Base-by-base conservation (phyloP, 306 rosid species). In the Crotalaria pallida region DNA sequence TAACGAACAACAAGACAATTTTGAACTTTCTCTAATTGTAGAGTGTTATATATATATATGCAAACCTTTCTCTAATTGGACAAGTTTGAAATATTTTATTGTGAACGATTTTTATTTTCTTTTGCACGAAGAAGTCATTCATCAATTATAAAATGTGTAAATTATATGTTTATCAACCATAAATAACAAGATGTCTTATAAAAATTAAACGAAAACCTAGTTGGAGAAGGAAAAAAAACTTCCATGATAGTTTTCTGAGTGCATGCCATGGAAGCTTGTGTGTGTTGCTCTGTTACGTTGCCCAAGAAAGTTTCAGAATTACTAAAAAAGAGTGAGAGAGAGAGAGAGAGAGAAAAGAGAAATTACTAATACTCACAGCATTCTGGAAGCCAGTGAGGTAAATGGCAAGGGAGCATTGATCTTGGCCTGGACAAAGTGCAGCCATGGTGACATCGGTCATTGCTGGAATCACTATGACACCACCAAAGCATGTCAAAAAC, bases 371-470 rank as follows among this genome's bases (percentile, higher is more conserved):
- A 69, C 80, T 69, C 7, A 93, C 98, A 71, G 84, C 96, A 7
- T 93, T 94, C 10, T 88, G 94, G 59, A 82, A 77, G 5, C 92
- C 96, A 17, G 86, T n/a, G 80, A 93, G 97, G 77, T 88, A 93
- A 66, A 90, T 93, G 80, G 98, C 97, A 18, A 90, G 89, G 0
- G 98, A 87, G 53, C 98, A 93, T 49, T 87, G 79, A 11, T 85
- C 86, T 41, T 48, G 80, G 15, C 84, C 89, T 1, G 94, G 97
- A 57, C 98, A 93, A 4, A 90, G 81, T 3, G 97, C 98, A 0
- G 72, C 47, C 84, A 93, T 81, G 18, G 90, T 90, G 0, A 93
- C 81, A 2, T 90, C 98, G 0, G 89, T 90, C 2, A 90, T 85
- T 15, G 79, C 80, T 0, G 98, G 92, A 27, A 74, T 0, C 16